These are phyloP conservation scores for Stachybotrys chlorohalonatus DNA, from an alignment of 2,329 filamentous ascomycete species.

Conservation along the genomic window DNA sequence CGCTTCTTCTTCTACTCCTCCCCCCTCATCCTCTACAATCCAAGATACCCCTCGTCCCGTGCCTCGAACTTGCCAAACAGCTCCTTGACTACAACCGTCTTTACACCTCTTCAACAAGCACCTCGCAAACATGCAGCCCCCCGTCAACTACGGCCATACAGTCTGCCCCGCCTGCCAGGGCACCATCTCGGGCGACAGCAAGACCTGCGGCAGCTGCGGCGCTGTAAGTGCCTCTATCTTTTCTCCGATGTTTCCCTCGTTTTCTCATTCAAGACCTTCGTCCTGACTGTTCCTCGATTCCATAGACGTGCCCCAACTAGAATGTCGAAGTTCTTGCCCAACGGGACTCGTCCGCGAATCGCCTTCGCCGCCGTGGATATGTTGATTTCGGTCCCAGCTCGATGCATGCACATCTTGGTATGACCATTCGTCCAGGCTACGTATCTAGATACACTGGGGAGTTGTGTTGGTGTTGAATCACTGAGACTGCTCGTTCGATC, in stretches of 20 bases:
- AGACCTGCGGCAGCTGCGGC: slow-evolving; percentile 48
- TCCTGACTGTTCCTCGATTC: neutral
- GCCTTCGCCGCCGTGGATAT: neutral
- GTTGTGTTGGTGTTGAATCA: neutral
- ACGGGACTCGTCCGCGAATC: neutral
- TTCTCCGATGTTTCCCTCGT: neutral
- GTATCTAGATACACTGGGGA: neutral
- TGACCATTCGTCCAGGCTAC: neutral
- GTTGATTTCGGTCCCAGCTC: neutral
- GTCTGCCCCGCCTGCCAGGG: slow-evolving; percentile 50
- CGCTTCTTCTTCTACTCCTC: no score
- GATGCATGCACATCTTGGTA: neutral
- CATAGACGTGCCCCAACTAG: slow-evolving; percentile 23
- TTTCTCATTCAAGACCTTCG: neutral
- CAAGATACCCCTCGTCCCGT: no score
- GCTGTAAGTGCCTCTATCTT: slow-evolving; percentile 34
- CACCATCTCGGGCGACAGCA: slow-evolving; percentile 31
- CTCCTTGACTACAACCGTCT: no score
- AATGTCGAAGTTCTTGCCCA: neutral
- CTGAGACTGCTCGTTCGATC: neutral
- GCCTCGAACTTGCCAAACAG: no score
- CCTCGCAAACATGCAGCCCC: slow-evolving; percentile 17
- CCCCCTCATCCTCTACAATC: no score
- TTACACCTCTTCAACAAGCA: no score
- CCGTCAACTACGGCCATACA: slow-evolving; percentile 26